Percentiles rank a stretch among this genome's conserved stretches.
Evolutionary conservation across 805 yeast species (phyloP).

Genomic region (Saturnispora mendoncae): DNA sequence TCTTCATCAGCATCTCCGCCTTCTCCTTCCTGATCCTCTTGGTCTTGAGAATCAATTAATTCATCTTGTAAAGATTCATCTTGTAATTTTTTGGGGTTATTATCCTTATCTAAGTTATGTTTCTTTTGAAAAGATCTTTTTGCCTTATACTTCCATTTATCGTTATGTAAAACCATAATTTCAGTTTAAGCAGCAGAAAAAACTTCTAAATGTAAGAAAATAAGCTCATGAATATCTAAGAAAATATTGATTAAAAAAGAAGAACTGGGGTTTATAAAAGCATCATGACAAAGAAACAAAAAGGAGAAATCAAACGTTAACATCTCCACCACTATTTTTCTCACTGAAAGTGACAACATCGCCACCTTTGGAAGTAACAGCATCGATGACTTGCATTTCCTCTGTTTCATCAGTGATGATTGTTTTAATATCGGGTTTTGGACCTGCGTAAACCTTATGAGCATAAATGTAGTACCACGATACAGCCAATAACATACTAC

Average conservation of each 20-base stretch:
- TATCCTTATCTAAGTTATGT: slow-evolving; percentile 28
- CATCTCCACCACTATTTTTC: too few species aligned
- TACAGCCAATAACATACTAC: slow-evolving; percentile 44
- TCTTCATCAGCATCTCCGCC: slow-evolving; percentile 15
- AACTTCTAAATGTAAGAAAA: too few species aligned
- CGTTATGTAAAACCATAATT: slow-evolving; percentile 43
- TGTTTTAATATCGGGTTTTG: slow-evolving; percentile 41
- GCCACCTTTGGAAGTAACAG: slow-evolving; percentile 16
- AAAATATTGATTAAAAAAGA: too few species aligned
- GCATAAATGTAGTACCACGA: slow-evolving; percentile 46
- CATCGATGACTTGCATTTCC: slow-evolving; percentile 19
- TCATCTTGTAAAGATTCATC: background rate
- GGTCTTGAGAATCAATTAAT: background rate
- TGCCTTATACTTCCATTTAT: slow-evolving; percentile 44
- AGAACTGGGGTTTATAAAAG: too few species aligned
- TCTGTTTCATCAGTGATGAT: slow-evolving; percentile 21
- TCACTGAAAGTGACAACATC: slow-evolving; percentile 10
- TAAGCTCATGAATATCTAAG: too few species aligned
- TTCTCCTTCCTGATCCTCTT: slow-evolving; percentile 4
- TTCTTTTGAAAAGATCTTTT: slow-evolving; percentile 34
- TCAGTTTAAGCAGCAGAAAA: background rate
- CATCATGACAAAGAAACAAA: too few species aligned
- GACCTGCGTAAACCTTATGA: slow-evolving; percentile 53
- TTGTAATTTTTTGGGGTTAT: slow-evolving; percentile 2
- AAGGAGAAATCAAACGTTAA: too few species aligned